These are phyloP conservation scores for Luffa acutangula DNA, from an alignment of 306 rosid species.

Conservation along the genomic window DNA sequence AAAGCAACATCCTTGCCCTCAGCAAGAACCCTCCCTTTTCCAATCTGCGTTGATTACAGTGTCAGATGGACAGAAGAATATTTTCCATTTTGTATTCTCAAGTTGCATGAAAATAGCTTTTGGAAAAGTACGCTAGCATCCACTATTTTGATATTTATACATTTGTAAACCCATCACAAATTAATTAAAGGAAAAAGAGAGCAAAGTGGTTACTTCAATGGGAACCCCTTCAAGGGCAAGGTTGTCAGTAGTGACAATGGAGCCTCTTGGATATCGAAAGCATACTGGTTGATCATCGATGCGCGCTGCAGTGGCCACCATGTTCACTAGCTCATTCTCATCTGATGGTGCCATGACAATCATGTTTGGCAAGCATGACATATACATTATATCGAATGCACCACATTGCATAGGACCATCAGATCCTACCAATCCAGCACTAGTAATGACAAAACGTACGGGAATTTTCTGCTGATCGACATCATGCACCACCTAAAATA, in stretches of 20 bases:
- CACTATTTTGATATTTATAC: neutral
- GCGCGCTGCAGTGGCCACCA: slow-evolving; percentile 76
- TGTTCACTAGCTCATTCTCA: slow-evolving; percentile 69
- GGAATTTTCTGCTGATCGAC: slow-evolving; percentile 81
- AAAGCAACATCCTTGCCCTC: slow-evolving; percentile 84
- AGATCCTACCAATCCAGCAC: slow-evolving; percentile 89
- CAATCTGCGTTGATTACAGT: slow-evolving; percentile 38
- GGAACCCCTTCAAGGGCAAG: slow-evolving; percentile 38
- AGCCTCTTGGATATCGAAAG: slow-evolving; percentile 88
- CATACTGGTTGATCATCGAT: slow-evolving; percentile 68
- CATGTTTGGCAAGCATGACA: slow-evolving; percentile 97
- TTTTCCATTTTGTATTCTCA: neutral
- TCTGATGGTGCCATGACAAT: slow-evolving; percentile 91
- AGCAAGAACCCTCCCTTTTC: slow-evolving; percentile 64
- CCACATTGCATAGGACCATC: slow-evolving; percentile 85
- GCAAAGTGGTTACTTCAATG: slow-evolving; percentile 46
- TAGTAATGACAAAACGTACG: slow-evolving; percentile 78
- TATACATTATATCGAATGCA: slow-evolving; percentile 76
- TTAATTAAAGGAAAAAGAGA: neutral
- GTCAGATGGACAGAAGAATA: neutral
- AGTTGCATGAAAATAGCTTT: neutral
- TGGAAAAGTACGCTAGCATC: neutral
- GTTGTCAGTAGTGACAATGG: slow-evolving; percentile 32
- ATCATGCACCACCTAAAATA: slow-evolving; percentile 67
- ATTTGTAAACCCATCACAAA: neutral